Conservation (phyloP, 1,284 basidiomycete species). For the Coniophora puteana region DNA sequence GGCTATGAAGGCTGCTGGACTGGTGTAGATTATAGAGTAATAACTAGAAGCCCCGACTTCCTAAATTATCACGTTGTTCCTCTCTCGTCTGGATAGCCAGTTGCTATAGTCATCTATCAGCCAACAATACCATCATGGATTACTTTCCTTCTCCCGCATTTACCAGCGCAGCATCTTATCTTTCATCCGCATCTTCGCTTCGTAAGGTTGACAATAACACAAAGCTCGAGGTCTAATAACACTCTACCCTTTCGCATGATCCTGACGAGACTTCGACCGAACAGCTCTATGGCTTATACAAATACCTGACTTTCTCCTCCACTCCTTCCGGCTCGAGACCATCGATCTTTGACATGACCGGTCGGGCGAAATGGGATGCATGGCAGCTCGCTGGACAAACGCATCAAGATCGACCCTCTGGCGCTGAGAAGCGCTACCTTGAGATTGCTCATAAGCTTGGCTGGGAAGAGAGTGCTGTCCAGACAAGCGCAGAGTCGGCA, state of each 20-base stretch:
- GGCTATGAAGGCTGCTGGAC: slow-evolving; percentile 85
- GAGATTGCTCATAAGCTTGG: slow-evolving; percentile 66
- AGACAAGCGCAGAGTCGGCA: slow-evolving; percentile 7
- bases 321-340: slow-evolving; percentile 61
- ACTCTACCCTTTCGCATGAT: slow-evolving; percentile 15
- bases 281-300: slow-evolving; percentile 88
- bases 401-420: slow-evolving; percentile 38
- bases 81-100: slow-evolving; percentile 13
- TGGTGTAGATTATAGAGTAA: slow-evolving; percentile 47
- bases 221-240: slow-evolving; percentile 69
- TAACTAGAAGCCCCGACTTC: slow-evolving; percentile 2
- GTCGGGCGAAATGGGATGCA: slow-evolving; percentile 86
- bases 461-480: slow-evolving; percentile 47
- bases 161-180: slow-evolving; percentile 57
- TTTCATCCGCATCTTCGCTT: slow-evolving; percentile 53
- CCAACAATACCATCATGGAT: slow-evolving; percentile 15
- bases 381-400: slow-evolving; percentile 59
- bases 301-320: slow-evolving; percentile 61
- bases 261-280: slow-evolving; percentile 26
- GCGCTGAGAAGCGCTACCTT: slow-evolving; percentile 63
- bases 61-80: slow-evolving; percentile 3
- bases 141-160: slow-evolving; percentile 49
- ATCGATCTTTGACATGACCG: slow-evolving; percentile 77
- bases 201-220: slow-evolving; percentile 49
- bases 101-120: slow-evolving; percentile 25